Evolutionary conservation across 345 rosid genomes (phyloP), one percentile per base, ranked within the genome.

Genomic region (Nephelium lappaceum): DNA sequence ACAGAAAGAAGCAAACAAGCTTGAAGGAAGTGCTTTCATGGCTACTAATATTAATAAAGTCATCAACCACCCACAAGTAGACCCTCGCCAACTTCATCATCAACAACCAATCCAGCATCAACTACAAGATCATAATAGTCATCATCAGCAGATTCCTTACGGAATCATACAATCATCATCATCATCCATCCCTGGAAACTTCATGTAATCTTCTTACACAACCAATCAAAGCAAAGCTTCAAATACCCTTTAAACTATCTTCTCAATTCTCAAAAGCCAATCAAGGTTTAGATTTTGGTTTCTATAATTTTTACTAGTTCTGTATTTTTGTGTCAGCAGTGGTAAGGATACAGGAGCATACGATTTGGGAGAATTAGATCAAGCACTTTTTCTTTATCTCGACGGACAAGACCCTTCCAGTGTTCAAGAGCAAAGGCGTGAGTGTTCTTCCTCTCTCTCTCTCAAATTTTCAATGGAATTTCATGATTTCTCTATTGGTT

Each of bases 301-400:
- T 71, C 24, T 57, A 27, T 77, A 68, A 18, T 9, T 24, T n/a
- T 11, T 66, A 1, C 49, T 38, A 18, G 58, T 53, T 43, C 31
- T 11, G 43, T 2, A 39, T 14, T 76, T 68, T 18, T 27, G 60
- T 55, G 72, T 73, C 42, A 69, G 72, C 80, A 86, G 84, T 77
- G 79, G 80, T 76, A 84, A 87, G 81, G 89, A 88, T 76, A 79
- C 79, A 24, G 84, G 83, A 67, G 57, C 84, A 11, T 93, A 92
- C 84, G 97, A 91, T 82, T 68, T 97, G 83, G 98, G 93, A 71
- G 99, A 97, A 80, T 84, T 97, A 78, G 99, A 97, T 89, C 97
- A 91, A 89, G 92, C 98, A 42, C 93, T 94, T 78, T 91, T 97
- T 74, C 93, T 93, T 58, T 94, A 97, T 88, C 91, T 97, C 47